Conservation (phyloP, 495 filamentous ascomycete genomes). For the Aspergillus cavernicola region DNA sequence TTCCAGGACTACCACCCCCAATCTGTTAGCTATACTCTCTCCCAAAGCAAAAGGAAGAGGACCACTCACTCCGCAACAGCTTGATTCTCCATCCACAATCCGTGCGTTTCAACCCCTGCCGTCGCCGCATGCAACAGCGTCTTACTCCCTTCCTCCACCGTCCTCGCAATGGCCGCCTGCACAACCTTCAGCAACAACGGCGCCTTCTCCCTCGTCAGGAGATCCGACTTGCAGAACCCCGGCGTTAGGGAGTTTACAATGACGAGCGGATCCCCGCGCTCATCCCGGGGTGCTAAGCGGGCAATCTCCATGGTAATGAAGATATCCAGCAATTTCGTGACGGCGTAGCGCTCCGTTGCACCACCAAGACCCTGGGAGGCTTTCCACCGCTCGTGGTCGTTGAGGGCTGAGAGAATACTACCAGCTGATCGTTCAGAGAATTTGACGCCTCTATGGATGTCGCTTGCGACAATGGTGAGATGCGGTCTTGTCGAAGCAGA, state of each 20-base stretch:
- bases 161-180: slow-evolving; percentile 16
- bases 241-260: slow-evolving; percentile 19
- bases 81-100: slow-evolving; percentile 20
- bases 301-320: slow-evolving; percentile 14
- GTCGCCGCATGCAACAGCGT: slow-evolving; percentile 20
- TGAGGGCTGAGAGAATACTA: slow-evolving; percentile 8
- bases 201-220: slow-evolving; percentile 14
- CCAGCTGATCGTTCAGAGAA: slow-evolving; percentile 2
- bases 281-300: slow-evolving; percentile 1
- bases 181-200: slow-evolving; percentile 15
- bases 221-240: slow-evolving; percentile 19
- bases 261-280: slow-evolving; percentile 1
- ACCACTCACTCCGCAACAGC: slow-evolving; percentile 16
- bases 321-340: slow-evolving; percentile 18
- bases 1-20: neutral
- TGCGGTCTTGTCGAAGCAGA: neutral
- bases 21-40: no score
- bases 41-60: neutral
- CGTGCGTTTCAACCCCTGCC: slow-evolving; percentile 13
- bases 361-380: slow-evolving; percentile 4
- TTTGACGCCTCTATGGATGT: slow-evolving; percentile 11
- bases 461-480: slow-evolving; percentile 13
- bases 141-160: slow-evolving; percentile 20
- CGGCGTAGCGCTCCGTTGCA: slow-evolving; percentile 11
- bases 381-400: slow-evolving; percentile 9